A percentile compares a stretch with the other conserved stretches of the same genome.
phyloP scores from a whole-genome alignment of 345 rosid species.

The Angophora floribunda region DNA sequence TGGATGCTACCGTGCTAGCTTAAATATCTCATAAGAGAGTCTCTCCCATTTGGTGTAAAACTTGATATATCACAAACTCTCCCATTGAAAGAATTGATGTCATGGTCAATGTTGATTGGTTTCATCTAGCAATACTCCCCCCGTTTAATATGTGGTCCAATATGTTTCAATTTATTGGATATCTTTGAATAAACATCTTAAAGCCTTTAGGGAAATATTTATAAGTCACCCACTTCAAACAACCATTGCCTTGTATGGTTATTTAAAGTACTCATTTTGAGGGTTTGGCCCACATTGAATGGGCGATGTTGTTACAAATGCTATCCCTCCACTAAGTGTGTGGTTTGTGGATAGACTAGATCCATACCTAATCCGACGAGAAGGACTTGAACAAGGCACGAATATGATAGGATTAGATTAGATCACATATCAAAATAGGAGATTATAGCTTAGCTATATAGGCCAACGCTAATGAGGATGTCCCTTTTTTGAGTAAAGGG shows the following conservation, averaged over 20 bases:
- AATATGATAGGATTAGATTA: accelerated
- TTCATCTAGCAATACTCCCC: too few relatives aligned
- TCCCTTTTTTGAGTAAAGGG: neutral
- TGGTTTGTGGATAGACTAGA: neutral
- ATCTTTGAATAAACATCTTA: neutral
- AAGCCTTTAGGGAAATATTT: too few relatives aligned
- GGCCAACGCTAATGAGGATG: neutral
- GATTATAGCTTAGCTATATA: neutral
- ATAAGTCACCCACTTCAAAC: neutral
- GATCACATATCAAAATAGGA: neutral
- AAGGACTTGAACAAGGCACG: accelerated
- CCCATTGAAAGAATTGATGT: accelerated
- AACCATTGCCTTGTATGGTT: neutral
- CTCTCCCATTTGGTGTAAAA: accelerated
- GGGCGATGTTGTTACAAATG: neutral
- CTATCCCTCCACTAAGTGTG: neutral
- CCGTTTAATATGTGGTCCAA: neutral
- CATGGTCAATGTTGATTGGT: too few relatives aligned
- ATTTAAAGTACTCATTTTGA: neutral
- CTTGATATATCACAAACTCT: neutral
- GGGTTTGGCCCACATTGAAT: neutral
- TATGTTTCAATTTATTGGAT: accelerated
- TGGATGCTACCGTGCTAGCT: neutral
- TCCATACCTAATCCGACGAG: accelerated
- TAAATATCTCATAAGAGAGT: too few relatives aligned